Percentiles rank a stretch among this genome's conserved stretches.
phyloP scores from a whole-genome alignment of 2,329 filamentous ascomycete species.

The Rasamsonia emersonii region DNA sequence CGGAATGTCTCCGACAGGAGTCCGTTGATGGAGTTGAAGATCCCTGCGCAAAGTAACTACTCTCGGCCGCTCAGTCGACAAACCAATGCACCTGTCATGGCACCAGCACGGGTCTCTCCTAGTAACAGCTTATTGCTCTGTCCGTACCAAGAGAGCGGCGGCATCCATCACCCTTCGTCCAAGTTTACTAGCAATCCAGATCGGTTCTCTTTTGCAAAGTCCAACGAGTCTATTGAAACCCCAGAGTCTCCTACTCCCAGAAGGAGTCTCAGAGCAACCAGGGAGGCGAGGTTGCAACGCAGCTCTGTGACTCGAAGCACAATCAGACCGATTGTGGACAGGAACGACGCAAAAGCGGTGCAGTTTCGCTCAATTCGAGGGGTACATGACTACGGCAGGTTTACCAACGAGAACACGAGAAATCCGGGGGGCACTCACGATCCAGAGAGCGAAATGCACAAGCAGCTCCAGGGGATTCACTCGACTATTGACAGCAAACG shows the following conservation, averaged over 20 bases:
- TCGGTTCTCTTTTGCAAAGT: conserved; percentile 12
- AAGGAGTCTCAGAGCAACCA: conserved; percentile 8
- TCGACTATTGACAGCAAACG: conserved; percentile 24
- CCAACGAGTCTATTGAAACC: conserved; percentile 13
- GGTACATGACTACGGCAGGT: conserved; percentile 11
- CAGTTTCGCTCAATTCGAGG: conserved; percentile 21
- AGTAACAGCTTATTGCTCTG: conserved; percentile 1
- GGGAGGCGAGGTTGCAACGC: conserved; percentile 14
- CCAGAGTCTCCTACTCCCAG: conserved; percentile 25
- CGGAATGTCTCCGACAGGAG: not conserved
- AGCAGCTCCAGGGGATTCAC: conserved; percentile 14
- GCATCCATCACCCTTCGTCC: conserved; percentile 2
- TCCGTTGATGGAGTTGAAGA: conserved; percentile 2
- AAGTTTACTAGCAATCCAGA: conserved; percentile 2
- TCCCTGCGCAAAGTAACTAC: conserved; percentile 21
- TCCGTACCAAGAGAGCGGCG: conserved; percentile 4
- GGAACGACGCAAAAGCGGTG: conserved; percentile 14
- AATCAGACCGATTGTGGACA: conserved; percentile 12
- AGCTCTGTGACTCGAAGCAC: conserved; percentile 8
- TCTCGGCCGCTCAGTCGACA: conserved; percentile 28
- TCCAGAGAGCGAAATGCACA: conserved; percentile 12
- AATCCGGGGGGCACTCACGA: conserved; percentile 9
- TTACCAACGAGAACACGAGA: conserved; percentile 24
- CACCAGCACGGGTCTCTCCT: conserved; percentile 9
- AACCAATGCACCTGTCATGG: conserved; percentile 21